Percentiles rank a stretch among this genome's conserved stretches.
phyloP scores from a whole-genome alignment of 108 stramenopile species.

The Skeletonema grethae region DNA sequence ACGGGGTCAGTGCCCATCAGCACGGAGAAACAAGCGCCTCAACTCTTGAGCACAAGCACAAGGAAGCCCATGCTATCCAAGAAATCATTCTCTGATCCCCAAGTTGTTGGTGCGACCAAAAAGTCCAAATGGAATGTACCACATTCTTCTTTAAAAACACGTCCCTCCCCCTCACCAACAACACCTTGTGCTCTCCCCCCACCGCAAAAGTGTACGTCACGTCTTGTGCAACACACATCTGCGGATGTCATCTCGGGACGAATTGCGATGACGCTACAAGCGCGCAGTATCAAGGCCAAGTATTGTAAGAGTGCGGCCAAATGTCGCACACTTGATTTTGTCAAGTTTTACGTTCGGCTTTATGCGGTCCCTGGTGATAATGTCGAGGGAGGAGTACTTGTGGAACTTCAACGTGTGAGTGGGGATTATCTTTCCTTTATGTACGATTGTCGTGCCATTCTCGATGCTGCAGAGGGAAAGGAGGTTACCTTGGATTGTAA shows the following conservation, averaged over 20 bases:
- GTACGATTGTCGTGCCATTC: conserved; percentile 63
- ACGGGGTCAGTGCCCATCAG: not conserved
- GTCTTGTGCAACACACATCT: conserved; percentile 45
- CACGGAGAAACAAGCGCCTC: not conserved
- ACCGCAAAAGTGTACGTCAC: conserved; percentile 43
- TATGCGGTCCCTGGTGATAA: conserved; percentile 41
- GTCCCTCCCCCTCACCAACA: conserved; percentile 50
- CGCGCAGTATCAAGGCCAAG: conserved; percentile 65
- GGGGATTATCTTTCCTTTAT: conserved; percentile 69
- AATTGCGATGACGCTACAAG: conserved; percentile 59
- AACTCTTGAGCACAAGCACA: not conserved
- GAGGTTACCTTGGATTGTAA: conserved; percentile 1
- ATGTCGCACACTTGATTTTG: conserved; percentile 66
- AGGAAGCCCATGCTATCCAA: not conserved
- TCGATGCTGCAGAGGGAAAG: conserved; percentile 70
- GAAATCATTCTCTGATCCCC: not conserved
- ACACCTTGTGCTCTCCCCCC: conserved; percentile 3
- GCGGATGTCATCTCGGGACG: conserved; percentile 57
- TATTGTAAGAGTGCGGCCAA: conserved; percentile 61
- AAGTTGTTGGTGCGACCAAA: not conserved
- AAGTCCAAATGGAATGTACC: conserved; percentile 34
- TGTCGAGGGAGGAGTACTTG: conserved; percentile 52
- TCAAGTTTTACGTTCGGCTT: conserved; percentile 70
- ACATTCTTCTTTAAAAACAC: conserved; percentile 15
- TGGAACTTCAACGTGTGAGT: conserved; percentile 71